Base-by-base conservation (phyloP, 2,329 filamentous ascomycete species). In the Colletotrichum sp. region DNA sequence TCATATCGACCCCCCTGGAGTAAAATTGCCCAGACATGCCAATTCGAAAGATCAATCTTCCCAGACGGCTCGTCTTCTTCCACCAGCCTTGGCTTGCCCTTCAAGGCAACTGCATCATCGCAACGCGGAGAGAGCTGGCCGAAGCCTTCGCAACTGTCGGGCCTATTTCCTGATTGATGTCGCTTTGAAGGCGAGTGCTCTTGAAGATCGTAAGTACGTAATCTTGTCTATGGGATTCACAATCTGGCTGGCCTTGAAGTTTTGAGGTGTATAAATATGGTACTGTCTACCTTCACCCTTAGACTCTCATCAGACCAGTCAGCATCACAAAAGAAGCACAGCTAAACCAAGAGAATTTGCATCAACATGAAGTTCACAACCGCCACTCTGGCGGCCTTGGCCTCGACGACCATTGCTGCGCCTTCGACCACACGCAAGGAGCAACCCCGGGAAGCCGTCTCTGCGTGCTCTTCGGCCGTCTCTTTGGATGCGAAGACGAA, bases 401-500 rank as follows among this genome's bases (percentile, higher is more conserved):
- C 83, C 76, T 80, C 83, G 70, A 78, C 82, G 71, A 82, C 82
- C 70, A 68, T 82, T 30, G 84, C 84, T 63, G 82, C 83, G 26
- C 83, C 84, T 16, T 80, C 82, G 28, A 22, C 70, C 36, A 81
- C 81, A n/a, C 72, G 77, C 70, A 77, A 81, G 72, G 75, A 81
- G 60, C 60, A 81, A 75, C 82, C 81, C 24, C 80, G 82, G 16
- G 78, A 81, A 74, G 81, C 81, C 26, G 75, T 79, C 8, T 75
- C 80, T 8, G 84, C 78, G 44, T 86, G 84, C 80, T 73, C 80
- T 48, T 81, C 84, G 22, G 81, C 83, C 74, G 84, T 86, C 75
- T 81, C 79, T 70, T 82, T 86, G 73, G 83, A 86, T 62, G 84
- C 84, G 77, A 82, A 74, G 77, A 84, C 81, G 77, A 86, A 86